Evolutionary conservation across 306 rosid species (phyloP), one percentile per base, ranked within the genome.

Genomic region (Lagenaria siceraria): DNA sequence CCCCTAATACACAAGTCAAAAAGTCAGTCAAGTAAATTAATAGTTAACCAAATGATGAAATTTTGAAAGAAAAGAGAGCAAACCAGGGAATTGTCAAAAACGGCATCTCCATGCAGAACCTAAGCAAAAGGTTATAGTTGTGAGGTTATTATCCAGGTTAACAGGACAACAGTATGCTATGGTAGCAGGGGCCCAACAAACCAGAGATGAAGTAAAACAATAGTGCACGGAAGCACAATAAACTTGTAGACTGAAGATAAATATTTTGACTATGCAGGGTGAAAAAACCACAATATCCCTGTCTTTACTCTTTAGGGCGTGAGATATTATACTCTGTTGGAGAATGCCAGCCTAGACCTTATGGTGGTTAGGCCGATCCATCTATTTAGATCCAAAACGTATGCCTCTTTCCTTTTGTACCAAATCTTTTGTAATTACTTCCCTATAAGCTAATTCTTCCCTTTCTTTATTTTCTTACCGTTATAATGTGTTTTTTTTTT

Each of bases 21-120:
- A 68, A 68, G 6, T 18, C 72, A 18, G 70, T 51, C 27, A 54
- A 14, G 18, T 62, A 52, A 58, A 33, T 15, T 52, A 22, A 42
- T 21, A 48, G 69, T 63, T 64, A 69, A 22, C 38, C 62, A 71
- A 19, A 78, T 79, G 58, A 14, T 10, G 56, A 79, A 77, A 76
- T 22, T 35, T n/a, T 79, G 76, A 40, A 25, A 52, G 38, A 40
- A 65, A 42, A 71, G 76, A 74, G 88, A 74, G 75, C 77, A 73
- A 70, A 94, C 97, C 97, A 74, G 93, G 74, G 81, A 83, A 55
- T 84, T 84, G 83, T 94, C 98, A 40, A 91, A 84, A 69, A 91
- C 96, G 24, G 98, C 98, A 91, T 94, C 98, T 76, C 95, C 98
- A 82, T 94, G 98, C 82, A 91, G 77, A 83, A 94, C 98, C 98